Evolutionary conservation across 805 yeast genomes (phyloP), one percentile per base, ranked within the genome.

Genomic region (Saccharomycopsis fodiens): DNA sequence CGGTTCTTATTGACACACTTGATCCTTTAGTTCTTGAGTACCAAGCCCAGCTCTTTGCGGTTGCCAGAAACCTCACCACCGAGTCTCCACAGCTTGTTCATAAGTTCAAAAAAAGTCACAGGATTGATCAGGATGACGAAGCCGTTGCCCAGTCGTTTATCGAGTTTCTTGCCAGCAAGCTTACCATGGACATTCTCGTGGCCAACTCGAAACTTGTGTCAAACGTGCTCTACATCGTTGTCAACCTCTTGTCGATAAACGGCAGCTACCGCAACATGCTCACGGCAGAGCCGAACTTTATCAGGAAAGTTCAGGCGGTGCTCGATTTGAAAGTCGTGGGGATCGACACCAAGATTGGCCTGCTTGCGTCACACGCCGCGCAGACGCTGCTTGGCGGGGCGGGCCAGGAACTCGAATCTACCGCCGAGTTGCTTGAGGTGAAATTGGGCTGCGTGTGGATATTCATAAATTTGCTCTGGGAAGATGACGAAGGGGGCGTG

Each of bases 361-460:
- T 15, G 20, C 40, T 12, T 13, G 37, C 8, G 4, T 8, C 22
- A 8, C 4, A 7, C 16, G 37, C 15, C 17, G 20, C 43, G 6
- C 22, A n/a, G 13, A 12, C 23, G 5, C 17, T 4, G 19, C 35
- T 27, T 4, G 29, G 29, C 10, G 39, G 21, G 4, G 17, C 13
- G 12, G 16, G 27, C 16, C 15, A 12, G 10, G 8, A 35, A 15
- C n/a, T 15, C 15, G 38, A 35, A n/a, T 7, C 19, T 7, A 22
- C 8, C 30, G 5, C 41, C 4, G 46, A 35, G n/a, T 32, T 19
- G 39, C 35, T 39, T 5, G 23, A 41, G 30, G 32, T 37, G n/a
- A 47, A 47, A 17, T 20, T 47, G n/a, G 47, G 41, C 5, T 43
- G 50, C 23, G 32, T 47, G 22, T 47, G 50, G 50, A 37, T 47